Evolutionary conservation across 169 alveolate species (phyloP), one percentile per base, ranked within the genome.

Genomic region (Haemoproteus tartakovskyi): DNA sequence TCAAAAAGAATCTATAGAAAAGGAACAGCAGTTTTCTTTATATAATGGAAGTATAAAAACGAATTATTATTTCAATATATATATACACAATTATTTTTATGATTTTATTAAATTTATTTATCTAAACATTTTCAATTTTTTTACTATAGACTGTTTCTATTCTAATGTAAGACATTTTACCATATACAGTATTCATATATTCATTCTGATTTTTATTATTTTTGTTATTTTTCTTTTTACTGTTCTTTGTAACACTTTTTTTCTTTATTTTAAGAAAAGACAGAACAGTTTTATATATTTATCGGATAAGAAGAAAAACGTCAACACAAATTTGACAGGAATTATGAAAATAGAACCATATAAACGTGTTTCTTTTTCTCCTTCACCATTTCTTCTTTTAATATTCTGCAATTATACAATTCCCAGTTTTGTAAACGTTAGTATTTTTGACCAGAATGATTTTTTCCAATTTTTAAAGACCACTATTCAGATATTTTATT

Each of bases 11-110:
- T 56, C 37, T 22, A 29, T 36, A 8, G n/a, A 56, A 18, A 45
- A 47, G 19, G 22, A 24, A 19, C 37, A 18, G 19, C 36, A 29
- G 12, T 8, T n/a, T 1, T 27, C 52, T 0, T 47, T 54, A 24
- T 54, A 74, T 22, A 56, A 29, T 24, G 84, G 78, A 2, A 24
- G 57, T 45, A 21, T 60, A 57, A 57, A 18, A 18, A 14, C n/a
- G 2, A 52, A 74, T 38, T 74, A 74, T 57, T 16, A 36, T 74
- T 8, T 74, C 52, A 74, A 74, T 24, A 74, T 74, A 19, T 74
- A 74, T 57, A 0, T 74, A 56, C 84, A 74, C 41, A 74, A 74
- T 16, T 22, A 19, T 11, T 74, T 74, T 48, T 74, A 30, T 74
- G 84, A 74, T 56, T 19, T 74, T 21, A 74, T 74, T 43, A 74